Conservation (phyloP, 176 grass and related monocot species). For the Aegilops speltoides region DNA sequence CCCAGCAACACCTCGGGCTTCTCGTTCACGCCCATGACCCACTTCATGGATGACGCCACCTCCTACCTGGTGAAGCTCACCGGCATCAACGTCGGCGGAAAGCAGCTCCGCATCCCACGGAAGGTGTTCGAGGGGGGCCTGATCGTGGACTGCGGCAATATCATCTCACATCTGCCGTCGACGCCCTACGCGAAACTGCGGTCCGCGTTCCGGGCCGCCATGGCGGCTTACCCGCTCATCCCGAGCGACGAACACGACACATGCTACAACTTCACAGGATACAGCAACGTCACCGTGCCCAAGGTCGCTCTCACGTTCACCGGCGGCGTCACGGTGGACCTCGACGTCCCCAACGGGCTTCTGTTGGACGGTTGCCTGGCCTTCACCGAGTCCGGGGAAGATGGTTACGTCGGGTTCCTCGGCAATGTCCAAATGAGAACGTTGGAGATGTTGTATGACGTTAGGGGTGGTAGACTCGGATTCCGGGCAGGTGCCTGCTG, state of each 20-base stretch:
- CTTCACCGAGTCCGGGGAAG: not conserved
- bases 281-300: conserved; percentile 36
- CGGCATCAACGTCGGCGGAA: conserved; percentile 50
- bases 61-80: conserved; percentile 46
- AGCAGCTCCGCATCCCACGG: conserved; percentile 13
- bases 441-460: not conserved
- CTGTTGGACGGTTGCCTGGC: too few species aligned
- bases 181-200: conserved; percentile 41
- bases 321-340: conserved; percentile 13
- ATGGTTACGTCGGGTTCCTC: not conserved
- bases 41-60: not conserved
- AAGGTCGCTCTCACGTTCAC: not conserved
- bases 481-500: conserved; percentile 46
- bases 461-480: conserved; percentile 26
- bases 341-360: conserved; percentile 14
- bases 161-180: too few species aligned
- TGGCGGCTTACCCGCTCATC: conserved; percentile 36
- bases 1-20: too few species aligned
- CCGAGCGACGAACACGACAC: not conserved
- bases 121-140: too few species aligned
- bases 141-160: too few species aligned
- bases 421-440: not conserved
- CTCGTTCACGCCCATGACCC: conserved; percentile 42
- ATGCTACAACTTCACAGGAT: not conserved
- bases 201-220: conserved; percentile 39